phyloP scores from a whole-genome alignment of 1,284 basidiomycete species.

The Coniferiporia sulphurascens region DNA sequence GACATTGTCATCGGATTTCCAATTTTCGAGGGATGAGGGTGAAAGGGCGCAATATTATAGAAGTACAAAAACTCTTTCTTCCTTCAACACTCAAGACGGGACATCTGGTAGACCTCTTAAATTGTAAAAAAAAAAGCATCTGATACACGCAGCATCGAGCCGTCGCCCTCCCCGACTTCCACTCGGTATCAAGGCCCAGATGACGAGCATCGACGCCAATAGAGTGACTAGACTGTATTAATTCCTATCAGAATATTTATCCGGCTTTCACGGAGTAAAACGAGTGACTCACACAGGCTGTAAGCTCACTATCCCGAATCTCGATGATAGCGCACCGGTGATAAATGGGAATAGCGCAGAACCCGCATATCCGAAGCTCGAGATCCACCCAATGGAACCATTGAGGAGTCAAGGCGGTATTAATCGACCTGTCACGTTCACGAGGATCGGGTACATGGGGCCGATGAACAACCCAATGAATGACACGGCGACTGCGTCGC shows the following conservation, averaged over 20 bases:
- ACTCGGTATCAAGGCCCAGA: slow-evolving; percentile 41
- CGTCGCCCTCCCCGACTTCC: neutral
- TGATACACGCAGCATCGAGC: no score
- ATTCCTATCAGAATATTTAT: neutral
- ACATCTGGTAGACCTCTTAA: no score
- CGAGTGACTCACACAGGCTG: slow-evolving; percentile 49
- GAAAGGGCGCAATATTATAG: no score
- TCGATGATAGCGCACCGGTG: slow-evolving; percentile 49
- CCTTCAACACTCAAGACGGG: no score
- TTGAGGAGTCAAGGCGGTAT: slow-evolving; percentile 49
- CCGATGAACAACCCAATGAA: slow-evolving; percentile 50
- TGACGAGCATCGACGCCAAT: slow-evolving; percentile 37
- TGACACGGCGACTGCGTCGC: slow-evolving; percentile 47
- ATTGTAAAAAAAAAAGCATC: no score
- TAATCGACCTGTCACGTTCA: slow-evolving; percentile 43
- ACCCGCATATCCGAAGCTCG: slow-evolving; percentile 21
- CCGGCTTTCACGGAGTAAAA: neutral
- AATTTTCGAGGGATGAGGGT: no score
- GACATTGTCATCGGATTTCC: no score
- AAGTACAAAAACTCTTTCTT: no score
- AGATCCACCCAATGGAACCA: slow-evolving; percentile 51
- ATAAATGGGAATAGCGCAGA: slow-evolving; percentile 53
- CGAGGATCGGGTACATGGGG: slow-evolving; percentile 52
- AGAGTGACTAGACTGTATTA: slow-evolving; percentile 38
- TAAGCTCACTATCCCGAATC: slow-evolving; percentile 43